Base-by-base conservation (phyloP, 805 yeast genomes). In the Yarrowia sp. region DNA sequence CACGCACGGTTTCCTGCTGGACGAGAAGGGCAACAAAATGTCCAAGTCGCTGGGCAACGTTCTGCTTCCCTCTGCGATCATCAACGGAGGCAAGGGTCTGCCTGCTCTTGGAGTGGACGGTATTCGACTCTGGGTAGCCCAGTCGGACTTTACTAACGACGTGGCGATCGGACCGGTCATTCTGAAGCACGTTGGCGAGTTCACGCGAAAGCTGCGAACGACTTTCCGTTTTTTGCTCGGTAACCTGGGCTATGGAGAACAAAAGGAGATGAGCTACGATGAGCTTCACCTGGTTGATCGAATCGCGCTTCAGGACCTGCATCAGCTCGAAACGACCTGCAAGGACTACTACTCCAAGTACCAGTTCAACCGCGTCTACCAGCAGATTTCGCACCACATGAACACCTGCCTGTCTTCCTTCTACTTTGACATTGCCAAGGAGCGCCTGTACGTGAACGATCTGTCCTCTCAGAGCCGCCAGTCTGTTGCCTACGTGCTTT, bases 1-100 rank as follows among this genome's bases (percentile, higher is more conserved):
- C 25, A 94, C 99, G 0, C 99, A 94, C 73, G 99, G 99, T 0
- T 94, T 94, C 70, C 87, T 89, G 0, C 75, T 94, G 64, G 99
- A 94, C 74, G 90, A 84, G 66, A 82, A 85, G 65, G 93, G 94
- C 16, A 80, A 81, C 62, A 94, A 94, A 69, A 93, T 93, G 98
- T 92, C 97, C 3, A 94, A 94, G 70, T 90, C 97, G 0, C 74
- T 88, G 36, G 97, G 97, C 0, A 94, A 94, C 67, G 85, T 85
- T 0, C 81, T 92, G 19, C 71, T 81, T 1, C 98, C 98, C 0
- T 68, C 68, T 3, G 84, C 84, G 33, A 81, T 90, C 8, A 82
- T 93, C 33, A 64, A 66, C 25, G 96, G 96, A 2, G 77, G 78
- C 63, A 73, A 74, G 60, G 76, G 80, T 5, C 72, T 74, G 7